Evolutionary conservation across 73 alveolate species (phyloP).

Genomic region (Strombidium stylifer): DNA sequence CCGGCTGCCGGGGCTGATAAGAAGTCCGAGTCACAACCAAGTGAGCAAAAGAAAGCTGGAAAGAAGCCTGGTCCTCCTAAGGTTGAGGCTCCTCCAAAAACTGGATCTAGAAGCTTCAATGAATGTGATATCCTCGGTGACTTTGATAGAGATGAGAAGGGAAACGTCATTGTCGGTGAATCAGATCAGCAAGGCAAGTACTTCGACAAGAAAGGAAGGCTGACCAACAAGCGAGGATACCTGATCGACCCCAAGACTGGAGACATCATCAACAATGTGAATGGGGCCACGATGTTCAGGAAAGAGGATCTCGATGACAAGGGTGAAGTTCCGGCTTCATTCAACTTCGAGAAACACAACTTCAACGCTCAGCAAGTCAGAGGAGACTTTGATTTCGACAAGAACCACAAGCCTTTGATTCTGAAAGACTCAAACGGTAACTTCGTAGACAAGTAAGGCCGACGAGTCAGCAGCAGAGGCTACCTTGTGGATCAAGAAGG

Average conservation of each 20-base stretch:
- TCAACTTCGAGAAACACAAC: constrained; percentile 35
- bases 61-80: neutral
- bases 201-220: constrained; percentile 49
- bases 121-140: constrained; percentile 50
- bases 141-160: constrained; percentile 47
- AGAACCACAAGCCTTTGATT: neutral
- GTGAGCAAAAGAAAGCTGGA: neutral
- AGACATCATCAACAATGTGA: constrained; percentile 31
- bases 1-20: neutral
- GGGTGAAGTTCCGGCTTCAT: constrained; percentile 63
- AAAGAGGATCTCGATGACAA: constrained; percentile 27
- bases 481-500: constrained; percentile 21
- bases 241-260: constrained; percentile 35
- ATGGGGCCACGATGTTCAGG: constrained; percentile 34
- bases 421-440: neutral
- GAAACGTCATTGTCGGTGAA: constrained; percentile 26
- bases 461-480: constrained; percentile 26
- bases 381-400: constrained; percentile 27
- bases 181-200: constrained; percentile 28
- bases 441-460: constrained; percentile 26
- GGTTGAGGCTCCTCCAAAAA: constrained; percentile 24
- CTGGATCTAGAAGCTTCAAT: constrained; percentile 23
- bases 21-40: constrained; percentile 6
- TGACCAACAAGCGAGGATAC: constrained; percentile 52
- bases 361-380: constrained; percentile 32